These are phyloP conservation scores for Eutrema yunnanense DNA, from an alignment of 345 rosid genomes.

Conservation along the genomic window DNA sequence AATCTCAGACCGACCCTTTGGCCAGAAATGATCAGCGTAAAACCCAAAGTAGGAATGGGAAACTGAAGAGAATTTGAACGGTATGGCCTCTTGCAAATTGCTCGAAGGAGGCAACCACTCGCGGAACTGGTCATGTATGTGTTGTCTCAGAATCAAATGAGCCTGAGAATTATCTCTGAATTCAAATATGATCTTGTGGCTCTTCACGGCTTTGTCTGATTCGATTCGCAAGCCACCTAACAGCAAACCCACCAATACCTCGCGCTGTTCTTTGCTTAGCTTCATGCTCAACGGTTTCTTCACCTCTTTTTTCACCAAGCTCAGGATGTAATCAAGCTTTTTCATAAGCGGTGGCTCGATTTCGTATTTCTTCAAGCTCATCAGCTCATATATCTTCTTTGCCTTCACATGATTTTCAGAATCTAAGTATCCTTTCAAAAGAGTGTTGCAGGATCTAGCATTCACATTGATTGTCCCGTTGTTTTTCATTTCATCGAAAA, in stretches of 20 bases:
- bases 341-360: slow-evolving; percentile 48
- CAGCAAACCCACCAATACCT: slow-evolving; percentile 74
- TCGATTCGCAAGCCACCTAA: slow-evolving; percentile 73
- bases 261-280: slow-evolving; percentile 78
- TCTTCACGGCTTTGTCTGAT: slow-evolving; percentile 53
- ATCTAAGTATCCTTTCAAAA: slow-evolving; percentile 53
- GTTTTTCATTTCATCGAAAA: slow-evolving; percentile 49
- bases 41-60: slow-evolving; percentile 59
- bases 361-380: slow-evolving; percentile 65
- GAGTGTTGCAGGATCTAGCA: slow-evolving; percentile 54
- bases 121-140: slow-evolving; percentile 54
- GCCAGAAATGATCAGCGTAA: slow-evolving; percentile 73
- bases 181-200: slow-evolving; percentile 50
- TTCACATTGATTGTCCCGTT: slow-evolving; percentile 46
- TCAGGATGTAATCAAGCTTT: slow-evolving; percentile 56
- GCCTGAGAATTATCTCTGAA: slow-evolving; percentile 45
- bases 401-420: slow-evolving; percentile 54
- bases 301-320: slow-evolving; percentile 45
- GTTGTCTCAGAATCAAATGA: slow-evolving; percentile 52
- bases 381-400: slow-evolving; percentile 55
- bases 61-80: slow-evolving; percentile 45
- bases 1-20: slow-evolving; percentile 46
- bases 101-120: slow-evolving; percentile 73
- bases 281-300: slow-evolving; percentile 55
- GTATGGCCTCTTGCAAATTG: slow-evolving; percentile 31